Evolutionary conservation across 495 filamentous ascomycete genomes (phyloP), one percentile per base, ranked within the genome.

Genomic region (Tuber microsphaerosporum): DNA sequence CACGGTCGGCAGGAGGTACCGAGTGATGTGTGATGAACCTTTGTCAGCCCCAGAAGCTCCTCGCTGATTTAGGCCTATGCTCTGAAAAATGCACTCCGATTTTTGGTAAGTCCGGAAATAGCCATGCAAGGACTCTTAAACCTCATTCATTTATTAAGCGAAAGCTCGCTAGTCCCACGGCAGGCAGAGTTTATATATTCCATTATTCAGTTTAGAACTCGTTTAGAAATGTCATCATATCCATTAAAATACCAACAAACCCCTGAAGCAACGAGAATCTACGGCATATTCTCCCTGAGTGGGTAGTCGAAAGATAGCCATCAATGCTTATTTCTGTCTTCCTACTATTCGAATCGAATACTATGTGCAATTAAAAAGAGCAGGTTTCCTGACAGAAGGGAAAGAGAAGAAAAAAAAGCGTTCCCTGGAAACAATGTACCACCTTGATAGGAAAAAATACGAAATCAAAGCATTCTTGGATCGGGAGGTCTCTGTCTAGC

Each of bases 301-400:
- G 26, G 10, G 14, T 12, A 16, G 16, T 31, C 2, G 26, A 26
- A 31, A 61, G 3, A 61, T 61, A 31, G 56, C 56, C 12, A 26
- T 61, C n/a, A 34, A 65, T 34, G 2, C 26, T 65, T 65, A 34
- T 7, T 34, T 65, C 56, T 65, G 26, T 65, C 56, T 65, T 19
- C 56, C 56, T 65, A 14, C 56, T 34, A 65, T 34, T 65, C 14
- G 56, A 65, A 34, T 65, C 34, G 26, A 34, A 65, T 34, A 65
- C 56, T 31, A 65, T 65, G 56, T 34, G 56, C 26, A 65, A 65
- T 65, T 65, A 65, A 34, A 31, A 65, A 65, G 56, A 65, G 26
- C 56, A 19, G 26, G 31, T 10, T 61, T 14, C 31, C 26, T 22
- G 48, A 56, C n/a, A 37, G 26, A 56, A 26, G 19, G 0, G 2